phyloP scores from a whole-genome alignment of 345 rosid genomes.

The Carallia pectinifolia region DNA sequence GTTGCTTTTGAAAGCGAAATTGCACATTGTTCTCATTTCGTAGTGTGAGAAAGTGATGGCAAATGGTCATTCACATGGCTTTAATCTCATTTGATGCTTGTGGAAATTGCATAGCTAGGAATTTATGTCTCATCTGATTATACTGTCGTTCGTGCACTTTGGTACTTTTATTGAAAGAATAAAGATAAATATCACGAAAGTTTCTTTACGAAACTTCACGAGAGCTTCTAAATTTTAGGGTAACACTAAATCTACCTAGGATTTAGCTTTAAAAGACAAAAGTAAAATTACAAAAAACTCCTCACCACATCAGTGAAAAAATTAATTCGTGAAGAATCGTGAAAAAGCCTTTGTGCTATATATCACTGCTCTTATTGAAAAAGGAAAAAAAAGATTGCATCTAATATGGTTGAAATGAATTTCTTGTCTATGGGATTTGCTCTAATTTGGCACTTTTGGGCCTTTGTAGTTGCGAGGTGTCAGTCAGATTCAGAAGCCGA shows the following conservation, averaged over 20 bases:
- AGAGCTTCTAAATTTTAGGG: no score
- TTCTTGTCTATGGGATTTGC: background rate
- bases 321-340: no score
- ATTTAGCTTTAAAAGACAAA: no score
- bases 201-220: no score
- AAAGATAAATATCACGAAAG: no score
- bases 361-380: no score
- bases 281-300: no score
- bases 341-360: no score
- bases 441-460: constrained; percentile 8
- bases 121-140: background rate
- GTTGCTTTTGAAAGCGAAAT: background rate
- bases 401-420: background rate
- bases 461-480: constrained; percentile 57
- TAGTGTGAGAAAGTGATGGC: background rate
- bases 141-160: background rate
- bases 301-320: no score
- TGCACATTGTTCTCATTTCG: background rate
- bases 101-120: background rate
- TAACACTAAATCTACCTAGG: no score
- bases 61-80: background rate
- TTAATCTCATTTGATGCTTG: background rate
- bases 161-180: background rate
- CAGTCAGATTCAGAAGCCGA: constrained; percentile 60
- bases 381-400: background rate